These are phyloP conservation scores for Cladophialophora psammophila DNA, from an alignment of 2,329 filamentous ascomycete species.

Conservation along the genomic window DNA sequence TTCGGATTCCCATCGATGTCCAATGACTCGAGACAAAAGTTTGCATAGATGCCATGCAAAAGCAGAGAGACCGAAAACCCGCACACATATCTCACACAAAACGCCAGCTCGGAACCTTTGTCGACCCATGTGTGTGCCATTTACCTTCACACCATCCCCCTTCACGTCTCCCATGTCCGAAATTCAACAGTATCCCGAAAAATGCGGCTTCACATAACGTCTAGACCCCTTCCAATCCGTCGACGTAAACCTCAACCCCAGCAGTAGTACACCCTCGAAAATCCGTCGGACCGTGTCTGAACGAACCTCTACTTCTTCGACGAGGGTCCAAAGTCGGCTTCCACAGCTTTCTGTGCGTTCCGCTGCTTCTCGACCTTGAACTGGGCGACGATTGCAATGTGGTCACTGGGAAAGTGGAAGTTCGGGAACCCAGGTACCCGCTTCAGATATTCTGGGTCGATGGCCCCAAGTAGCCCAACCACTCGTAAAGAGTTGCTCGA, in stretches of 20 bases:
- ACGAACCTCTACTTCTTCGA: conserved; percentile 33
- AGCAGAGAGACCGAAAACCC: conserved; percentile 5
- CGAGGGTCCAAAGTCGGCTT: conserved; percentile 66
- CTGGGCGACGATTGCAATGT: conserved; percentile 87
- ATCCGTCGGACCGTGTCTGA: conserved; percentile 7
- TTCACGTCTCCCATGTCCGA: not conserved
- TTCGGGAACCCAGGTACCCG: conserved; percentile 90
- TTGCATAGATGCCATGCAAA: conserved; percentile 10
- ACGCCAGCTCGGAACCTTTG: conserved; percentile 1
- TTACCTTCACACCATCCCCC: conserved; percentile 1
- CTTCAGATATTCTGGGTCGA: conserved; percentile 84
- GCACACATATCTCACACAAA: conserved; percentile 5
- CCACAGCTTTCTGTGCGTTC: conserved; percentile 72
- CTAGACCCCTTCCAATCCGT: not conserved
- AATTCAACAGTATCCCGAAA: conserved; percentile 1
- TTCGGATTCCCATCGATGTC: conserved; percentile 6
- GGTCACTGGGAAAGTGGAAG: conserved; percentile 92
- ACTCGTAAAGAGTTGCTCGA: conserved; percentile 88
- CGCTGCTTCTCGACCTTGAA: conserved; percentile 89
- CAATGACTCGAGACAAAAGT: conserved; percentile 9
- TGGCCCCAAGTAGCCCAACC: conserved; percentile 81
- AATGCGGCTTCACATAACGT: conserved; percentile 2
- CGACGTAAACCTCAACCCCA: not conserved
- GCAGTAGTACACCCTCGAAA: not conserved
- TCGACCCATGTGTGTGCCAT: conserved; percentile 5